Conservation (phyloP, 2,329 filamentous ascomycete species). For the Calonectria pseudoreteaudii region DNA sequence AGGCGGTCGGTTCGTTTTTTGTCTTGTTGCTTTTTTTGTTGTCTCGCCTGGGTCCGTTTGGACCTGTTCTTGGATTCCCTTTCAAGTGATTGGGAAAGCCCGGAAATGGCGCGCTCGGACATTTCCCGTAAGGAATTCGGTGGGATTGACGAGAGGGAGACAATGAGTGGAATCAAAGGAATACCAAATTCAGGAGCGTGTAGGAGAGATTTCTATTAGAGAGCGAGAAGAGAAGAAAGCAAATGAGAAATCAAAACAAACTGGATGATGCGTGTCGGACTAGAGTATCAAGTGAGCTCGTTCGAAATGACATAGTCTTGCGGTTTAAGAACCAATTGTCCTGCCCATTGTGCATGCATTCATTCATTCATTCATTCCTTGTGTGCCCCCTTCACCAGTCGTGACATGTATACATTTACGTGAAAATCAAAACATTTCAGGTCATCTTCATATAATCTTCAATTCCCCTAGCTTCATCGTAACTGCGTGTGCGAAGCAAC, state of each 20-base stretch:
- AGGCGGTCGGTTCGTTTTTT: conserved; percentile 48
- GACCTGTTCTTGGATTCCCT: conserved; percentile 45
- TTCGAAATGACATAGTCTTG: conserved; percentile 31
- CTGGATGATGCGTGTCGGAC: conserved; percentile 33
- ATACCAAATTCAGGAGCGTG: conserved; percentile 43
- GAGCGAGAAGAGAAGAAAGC: conserved; percentile 27
- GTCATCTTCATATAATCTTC: neutral
- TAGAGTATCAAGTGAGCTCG: conserved; percentile 51
- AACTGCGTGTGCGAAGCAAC: neutral
- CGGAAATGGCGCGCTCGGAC: conserved; percentile 39
- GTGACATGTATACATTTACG: neutral
- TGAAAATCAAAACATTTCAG: neutral
- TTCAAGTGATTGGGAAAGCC: conserved; percentile 50
- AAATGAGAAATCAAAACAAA: conserved; percentile 30
- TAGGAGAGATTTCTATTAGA: conserved; percentile 41
- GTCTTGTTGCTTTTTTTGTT: conserved; percentile 35
- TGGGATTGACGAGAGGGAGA: conserved; percentile 20
- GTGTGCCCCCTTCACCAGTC: neutral
- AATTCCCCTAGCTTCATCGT: neutral
- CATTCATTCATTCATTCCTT: neutral
- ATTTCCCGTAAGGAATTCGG: conserved; percentile 34
- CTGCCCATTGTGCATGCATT: neutral
- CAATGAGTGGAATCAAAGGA: conserved; percentile 33
- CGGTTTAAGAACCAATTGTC: conserved; percentile 35
- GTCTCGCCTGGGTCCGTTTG: conserved; percentile 31